These are phyloP conservation scores for Hypoxylon sp. DNA, from an alignment of 2,329 filamentous ascomycete species.

Conservation along the genomic window DNA sequence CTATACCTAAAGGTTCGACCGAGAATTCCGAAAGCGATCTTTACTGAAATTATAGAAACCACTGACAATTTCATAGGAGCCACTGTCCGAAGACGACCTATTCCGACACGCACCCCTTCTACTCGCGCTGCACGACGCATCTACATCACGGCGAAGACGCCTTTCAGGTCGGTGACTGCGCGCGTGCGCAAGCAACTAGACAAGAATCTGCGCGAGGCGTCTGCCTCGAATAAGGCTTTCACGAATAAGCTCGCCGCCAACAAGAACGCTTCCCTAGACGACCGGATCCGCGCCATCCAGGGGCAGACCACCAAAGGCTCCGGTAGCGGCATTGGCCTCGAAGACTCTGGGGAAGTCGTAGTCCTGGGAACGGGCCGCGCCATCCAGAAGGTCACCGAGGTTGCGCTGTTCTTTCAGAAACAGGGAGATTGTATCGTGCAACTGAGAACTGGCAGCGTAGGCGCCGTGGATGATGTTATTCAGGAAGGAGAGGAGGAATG, in stretches of 20 bases:
- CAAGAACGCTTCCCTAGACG: slow-evolving; percentile 62
- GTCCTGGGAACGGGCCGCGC: slow-evolving; percentile 77
- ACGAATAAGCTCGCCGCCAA: slow-evolving; percentile 61
- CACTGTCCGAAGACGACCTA: slow-evolving; percentile 65
- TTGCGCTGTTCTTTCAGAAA: slow-evolving; percentile 76
- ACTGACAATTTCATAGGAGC: slow-evolving; percentile 57
- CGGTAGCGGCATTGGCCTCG: slow-evolving; percentile 53
- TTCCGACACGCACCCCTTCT: slow-evolving; percentile 60
- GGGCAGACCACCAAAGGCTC: slow-evolving; percentile 45
- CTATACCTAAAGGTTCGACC: slow-evolving; percentile 52
- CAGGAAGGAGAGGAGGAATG: slow-evolving; percentile 56
- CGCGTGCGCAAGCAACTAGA: slow-evolving; percentile 75
- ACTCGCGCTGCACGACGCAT: slow-evolving; percentile 60
- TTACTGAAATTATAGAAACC: background rate
- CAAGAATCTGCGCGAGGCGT: slow-evolving; percentile 61
- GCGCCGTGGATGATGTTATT: slow-evolving; percentile 77
- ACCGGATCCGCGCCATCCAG: slow-evolving; percentile 62
- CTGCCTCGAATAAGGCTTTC: slow-evolving; percentile 47
- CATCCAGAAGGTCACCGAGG: slow-evolving; percentile 72
- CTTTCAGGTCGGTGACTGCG: slow-evolving; percentile 77
- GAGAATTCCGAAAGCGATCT: background rate
- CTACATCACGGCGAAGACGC: slow-evolving; percentile 75
- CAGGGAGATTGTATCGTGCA: slow-evolving; percentile 71
- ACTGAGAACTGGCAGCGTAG: slow-evolving; percentile 73
- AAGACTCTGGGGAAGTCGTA: slow-evolving; percentile 64